Evolutionary conservation across 495 filamentous ascomycete species (phyloP), one percentile per base, ranked within the genome.

Genomic region (Lasiosphaeria hispida): DNA sequence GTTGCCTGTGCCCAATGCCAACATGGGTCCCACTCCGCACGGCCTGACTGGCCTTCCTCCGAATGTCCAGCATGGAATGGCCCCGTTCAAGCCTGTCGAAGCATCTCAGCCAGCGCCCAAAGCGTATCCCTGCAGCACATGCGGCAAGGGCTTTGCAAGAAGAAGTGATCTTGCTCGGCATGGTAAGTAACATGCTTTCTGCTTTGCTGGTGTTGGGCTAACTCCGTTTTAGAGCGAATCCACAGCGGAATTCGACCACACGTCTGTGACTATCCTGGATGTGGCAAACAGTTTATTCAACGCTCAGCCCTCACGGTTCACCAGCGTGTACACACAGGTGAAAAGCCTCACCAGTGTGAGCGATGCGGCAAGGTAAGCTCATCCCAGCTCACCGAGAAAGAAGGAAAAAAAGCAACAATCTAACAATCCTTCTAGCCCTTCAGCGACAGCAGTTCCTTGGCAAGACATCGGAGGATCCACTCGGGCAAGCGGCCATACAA

Each of bases 281-380:
- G 94, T 72, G 86, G 86, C 34, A 98, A 97, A 69, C 92, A 93
- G 66, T 98, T 98, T 69, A 98, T 98, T 61, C 94, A 98, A 67
- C 85, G 94, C 36, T 97, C 94, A n/a, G 94, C 94, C 8, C 78
- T 98, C 70, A 98, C 94, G 1, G 94, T 98, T 4, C 94, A 98
- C 72, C 84, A 87, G 60, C 87, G 94, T 49, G 94, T 97, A 35
- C 94, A 98, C 65, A 97, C 94, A 1, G 94, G 94, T 44, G 94
- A 98, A 72, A 98, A 98, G 71, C 94, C 94, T 7, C 94, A 98
- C 66, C 91, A 92, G 87, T 98, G 94, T 69, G 95, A 97, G 74
- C 81, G 89, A 60, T 98, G 94, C 72, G 89, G 91, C 68, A 97
- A 98, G 86, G 93, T 96, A 82, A 56, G 72, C 39, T 11, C 10